Evolutionary conservation across 192 early-diverging fungal genomes (phyloP).

Genomic region (Diversispora eburnea): DNA sequence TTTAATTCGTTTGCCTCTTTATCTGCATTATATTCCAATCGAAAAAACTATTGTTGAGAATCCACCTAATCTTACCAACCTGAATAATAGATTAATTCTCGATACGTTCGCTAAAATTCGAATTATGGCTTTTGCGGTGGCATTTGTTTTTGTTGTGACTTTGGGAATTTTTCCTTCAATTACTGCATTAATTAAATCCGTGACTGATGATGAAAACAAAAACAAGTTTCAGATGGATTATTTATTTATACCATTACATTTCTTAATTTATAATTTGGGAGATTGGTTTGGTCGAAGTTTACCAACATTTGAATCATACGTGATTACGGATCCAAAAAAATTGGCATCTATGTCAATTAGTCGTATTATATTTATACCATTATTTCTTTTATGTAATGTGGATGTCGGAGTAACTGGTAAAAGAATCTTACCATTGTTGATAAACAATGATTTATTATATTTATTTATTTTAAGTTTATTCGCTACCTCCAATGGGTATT

Average conservation of each 20-base stretch:
- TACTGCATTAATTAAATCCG: slow-evolving; percentile 56
- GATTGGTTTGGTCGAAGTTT: slow-evolving; percentile 66
- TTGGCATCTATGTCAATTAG: slow-evolving; percentile 46
- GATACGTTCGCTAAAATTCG: slow-evolving; percentile 28
- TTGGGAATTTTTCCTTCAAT: slow-evolving; percentile 72
- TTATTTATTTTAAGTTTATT: slow-evolving; percentile 56
- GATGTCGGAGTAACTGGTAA: slow-evolving; percentile 36
- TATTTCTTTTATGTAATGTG: slow-evolving; percentile 69
- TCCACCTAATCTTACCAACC: slow-evolving; percentile 13
- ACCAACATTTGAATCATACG: slow-evolving; percentile 46
- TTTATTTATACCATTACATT: slow-evolving; percentile 69
- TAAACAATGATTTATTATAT: slow-evolving; percentile 46
- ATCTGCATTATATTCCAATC: slow-evolving; percentile 35
- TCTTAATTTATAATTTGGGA: slow-evolving; percentile 67
- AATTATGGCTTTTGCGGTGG: slow-evolving; percentile 46
- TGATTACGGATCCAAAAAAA: slow-evolving; percentile 44
- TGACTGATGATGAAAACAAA: slow-evolving; percentile 31
- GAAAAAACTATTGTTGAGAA: slow-evolving; percentile 28
- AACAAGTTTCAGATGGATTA: slow-evolving; percentile 46
- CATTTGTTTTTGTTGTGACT: slow-evolving; percentile 63
- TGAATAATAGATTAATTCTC: slow-evolving; percentile 21
- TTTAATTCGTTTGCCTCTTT: slow-evolving; percentile 41
- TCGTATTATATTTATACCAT: slow-evolving; percentile 59
- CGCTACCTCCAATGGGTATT: slow-evolving; percentile 64
- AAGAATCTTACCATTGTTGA: slow-evolving; percentile 39